A percentile compares a stretch with the other conserved stretches of the same genome.
phyloP scores from a whole-genome alignment of 495 filamentous ascomycete genomes.

The Neurospora tetrasperma region DNA sequence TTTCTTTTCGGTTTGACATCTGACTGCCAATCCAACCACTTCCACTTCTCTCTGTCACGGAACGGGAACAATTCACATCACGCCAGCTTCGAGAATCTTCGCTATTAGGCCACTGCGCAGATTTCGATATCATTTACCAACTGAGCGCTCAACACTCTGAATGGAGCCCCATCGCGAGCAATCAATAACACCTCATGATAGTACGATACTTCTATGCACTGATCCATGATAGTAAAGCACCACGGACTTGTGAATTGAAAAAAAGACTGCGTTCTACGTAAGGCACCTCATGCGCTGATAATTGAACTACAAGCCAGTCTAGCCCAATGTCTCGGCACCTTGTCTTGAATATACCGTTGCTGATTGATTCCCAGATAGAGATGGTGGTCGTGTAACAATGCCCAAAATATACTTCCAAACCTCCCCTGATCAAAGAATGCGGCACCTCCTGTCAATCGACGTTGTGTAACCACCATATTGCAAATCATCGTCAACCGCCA shows the following conservation, averaged over 20 bases:
- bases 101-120: too few relatives aligned
- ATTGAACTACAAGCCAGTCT: not conserved
- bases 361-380: not conserved
- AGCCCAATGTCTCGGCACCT: not conserved
- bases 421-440: not conserved
- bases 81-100: not conserved
- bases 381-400: not conserved
- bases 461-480: not conserved
- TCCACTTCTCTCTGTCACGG: not conserved
- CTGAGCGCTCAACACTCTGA: too few relatives aligned
- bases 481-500: not conserved
- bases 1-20: not conserved
- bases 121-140: too few relatives aligned
- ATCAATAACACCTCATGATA: too few relatives aligned
- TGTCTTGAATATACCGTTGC: not conserved
- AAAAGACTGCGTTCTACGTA: not conserved
- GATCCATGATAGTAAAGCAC: not conserved
- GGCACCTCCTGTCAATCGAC: not conserved
- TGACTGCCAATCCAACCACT: not conserved
- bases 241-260: not conserved
- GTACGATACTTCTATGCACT: too few relatives aligned
- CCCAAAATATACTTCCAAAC: not conserved
- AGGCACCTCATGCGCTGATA: not conserved
- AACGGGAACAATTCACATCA: not conserved
- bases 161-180: too few relatives aligned